These are phyloP conservation scores for Penicillium hesseltinei DNA, from an alignment of 2,329 filamentous ascomycete genomes.

Conservation along the genomic window DNA sequence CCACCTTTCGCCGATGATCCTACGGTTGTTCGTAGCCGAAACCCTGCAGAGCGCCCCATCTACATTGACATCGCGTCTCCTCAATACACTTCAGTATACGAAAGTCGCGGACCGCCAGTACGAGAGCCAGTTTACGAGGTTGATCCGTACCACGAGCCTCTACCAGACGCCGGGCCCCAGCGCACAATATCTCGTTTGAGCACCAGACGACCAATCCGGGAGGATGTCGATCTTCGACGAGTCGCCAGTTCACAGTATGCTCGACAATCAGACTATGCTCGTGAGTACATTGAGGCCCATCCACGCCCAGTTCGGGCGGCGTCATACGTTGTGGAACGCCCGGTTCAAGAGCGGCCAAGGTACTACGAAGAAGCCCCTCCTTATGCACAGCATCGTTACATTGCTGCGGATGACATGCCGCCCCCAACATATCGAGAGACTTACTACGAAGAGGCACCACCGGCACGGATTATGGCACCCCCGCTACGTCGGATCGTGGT, in stretches of 20 bases:
- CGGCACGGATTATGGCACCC: slow-evolving; percentile 50
- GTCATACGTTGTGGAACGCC: slow-evolving; percentile 44
- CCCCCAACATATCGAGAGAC: slow-evolving; percentile 39
- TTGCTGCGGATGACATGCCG: slow-evolving; percentile 39
- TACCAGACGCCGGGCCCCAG: slow-evolving; percentile 33
- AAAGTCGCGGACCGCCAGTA: slow-evolving; percentile 33
- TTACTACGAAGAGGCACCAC: slow-evolving; percentile 46
- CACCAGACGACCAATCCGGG: slow-evolving; percentile 38
- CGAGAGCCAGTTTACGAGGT: slow-evolving; percentile 37
- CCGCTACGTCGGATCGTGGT: slow-evolving; percentile 68
- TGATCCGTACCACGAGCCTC: slow-evolving; percentile 34
- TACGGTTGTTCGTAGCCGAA: slow-evolving; percentile 36
- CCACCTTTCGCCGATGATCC: slow-evolving; percentile 52
- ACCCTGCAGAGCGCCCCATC: slow-evolving; percentile 44
- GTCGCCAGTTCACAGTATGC: slow-evolving; percentile 49
- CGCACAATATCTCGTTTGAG: slow-evolving; percentile 43
- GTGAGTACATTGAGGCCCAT: slow-evolving; percentile 48
- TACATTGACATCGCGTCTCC: slow-evolving; percentile 49
- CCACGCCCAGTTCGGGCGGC: slow-evolving; percentile 37
- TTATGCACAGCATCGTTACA: slow-evolving; percentile 34
- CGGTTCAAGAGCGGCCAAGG: slow-evolving; percentile 35
- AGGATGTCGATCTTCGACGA: slow-evolving; percentile 47
- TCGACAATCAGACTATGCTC: slow-evolving; percentile 41
- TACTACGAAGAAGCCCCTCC: slow-evolving; percentile 42
- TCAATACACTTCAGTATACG: slow-evolving; percentile 36